Evolutionary conservation across 768 basidiomycete genomes (phyloP).

Genomic region (Coprinopsis marcescibilis): DNA sequence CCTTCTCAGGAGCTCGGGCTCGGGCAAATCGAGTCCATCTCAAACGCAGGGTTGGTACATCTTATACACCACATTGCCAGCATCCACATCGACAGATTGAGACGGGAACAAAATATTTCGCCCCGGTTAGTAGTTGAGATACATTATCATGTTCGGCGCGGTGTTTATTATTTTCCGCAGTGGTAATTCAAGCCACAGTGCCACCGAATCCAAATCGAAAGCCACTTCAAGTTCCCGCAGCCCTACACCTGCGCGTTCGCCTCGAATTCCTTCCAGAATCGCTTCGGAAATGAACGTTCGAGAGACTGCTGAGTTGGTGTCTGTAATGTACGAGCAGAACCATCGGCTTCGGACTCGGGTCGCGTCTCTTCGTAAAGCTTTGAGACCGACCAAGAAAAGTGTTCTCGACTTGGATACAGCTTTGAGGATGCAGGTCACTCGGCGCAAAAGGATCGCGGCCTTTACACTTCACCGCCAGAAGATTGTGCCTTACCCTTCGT

Average conservation of each 20-base stretch:
- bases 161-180: too few species aligned
- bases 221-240: too few species aligned
- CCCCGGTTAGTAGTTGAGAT: too few species aligned
- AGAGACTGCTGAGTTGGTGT: background rate
- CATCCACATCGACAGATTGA: too few species aligned
- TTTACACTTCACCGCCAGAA: background rate
- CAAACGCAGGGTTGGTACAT: too few species aligned
- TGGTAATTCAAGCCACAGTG: too few species aligned
- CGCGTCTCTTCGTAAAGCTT: background rate
- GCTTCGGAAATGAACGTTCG: background rate
- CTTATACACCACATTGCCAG: too few species aligned
- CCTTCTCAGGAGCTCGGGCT: too few species aligned
- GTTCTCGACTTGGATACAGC: background rate
- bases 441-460: background rate
- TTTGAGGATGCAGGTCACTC: background rate
- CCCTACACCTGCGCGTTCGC: background rate
- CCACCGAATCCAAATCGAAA: too few species aligned
- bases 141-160: too few species aligned
- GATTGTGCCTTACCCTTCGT: background rate
- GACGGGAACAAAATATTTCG: too few species aligned
- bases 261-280: background rate
- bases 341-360: background rate
- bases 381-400: background rate
- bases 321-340: background rate
- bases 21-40: too few species aligned